Evolutionary conservation across 768 basidiomycete species (phyloP).

Genomic region (Hygrocybe punicea): DNA sequence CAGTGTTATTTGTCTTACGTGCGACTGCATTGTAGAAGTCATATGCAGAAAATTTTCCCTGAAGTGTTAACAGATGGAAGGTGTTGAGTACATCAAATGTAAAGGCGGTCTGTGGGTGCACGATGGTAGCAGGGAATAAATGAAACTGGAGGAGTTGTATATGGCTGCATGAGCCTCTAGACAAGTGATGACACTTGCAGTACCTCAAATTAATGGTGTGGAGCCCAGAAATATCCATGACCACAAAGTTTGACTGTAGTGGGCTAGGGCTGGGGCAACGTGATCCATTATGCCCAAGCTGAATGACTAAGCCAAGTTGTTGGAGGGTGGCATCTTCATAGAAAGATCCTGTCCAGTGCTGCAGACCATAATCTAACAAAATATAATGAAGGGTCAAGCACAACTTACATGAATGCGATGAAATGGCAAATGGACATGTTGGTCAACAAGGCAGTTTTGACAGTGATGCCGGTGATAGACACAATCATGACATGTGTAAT

Average conservation of each 20-base stretch:
- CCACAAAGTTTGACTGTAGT: background rate
- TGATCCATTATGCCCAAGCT: constrained; percentile 6
- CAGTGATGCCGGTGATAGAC: background rate
- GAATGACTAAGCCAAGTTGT: constrained; percentile 4
- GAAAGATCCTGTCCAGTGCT: constrained; percentile 6
- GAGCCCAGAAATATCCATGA: constrained; percentile 5
- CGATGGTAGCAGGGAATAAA: constrained; percentile 5
- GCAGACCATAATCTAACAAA: background rate
- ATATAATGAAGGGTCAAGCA: background rate
- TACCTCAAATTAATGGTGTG: background rate
- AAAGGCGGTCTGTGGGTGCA: background rate
- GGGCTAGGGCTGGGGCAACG: background rate
- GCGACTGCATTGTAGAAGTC: constrained; percentile 4
- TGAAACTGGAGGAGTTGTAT: constrained; percentile 4
- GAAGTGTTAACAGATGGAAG: constrained; percentile 6
- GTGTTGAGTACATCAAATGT: constrained; percentile 4
- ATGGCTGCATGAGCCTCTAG: background rate
- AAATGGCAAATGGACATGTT: background rate
- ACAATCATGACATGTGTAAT: background rate
- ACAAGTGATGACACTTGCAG: constrained; percentile 3
- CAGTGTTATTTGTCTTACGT: constrained; percentile 4
- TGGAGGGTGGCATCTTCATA: constrained; percentile 1
- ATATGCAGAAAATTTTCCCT: constrained; percentile 5
- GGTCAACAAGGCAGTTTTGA: background rate
- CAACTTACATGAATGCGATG: constrained; percentile 1